Conservation (phyloP, 2,329 filamentous ascomycete species). For the Cladophialophora yegresii region DNA sequence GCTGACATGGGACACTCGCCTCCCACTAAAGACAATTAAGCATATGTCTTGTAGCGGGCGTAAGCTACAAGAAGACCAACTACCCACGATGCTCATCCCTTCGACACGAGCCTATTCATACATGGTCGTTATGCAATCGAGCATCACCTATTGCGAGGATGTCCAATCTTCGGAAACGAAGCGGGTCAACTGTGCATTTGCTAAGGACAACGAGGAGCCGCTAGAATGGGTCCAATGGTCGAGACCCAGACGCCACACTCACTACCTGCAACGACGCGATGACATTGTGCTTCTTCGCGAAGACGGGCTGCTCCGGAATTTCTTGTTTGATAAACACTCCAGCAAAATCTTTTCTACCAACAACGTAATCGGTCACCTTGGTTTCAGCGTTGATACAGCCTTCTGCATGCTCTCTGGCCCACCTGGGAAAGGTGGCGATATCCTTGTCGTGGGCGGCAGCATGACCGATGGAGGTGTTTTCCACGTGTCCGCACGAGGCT, state of each 20-base stretch:
- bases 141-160: conserved; percentile 54
- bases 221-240: conserved; percentile 77
- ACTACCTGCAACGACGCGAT: conserved; percentile 67
- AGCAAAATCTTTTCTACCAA: conserved; percentile 55
- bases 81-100: conserved; percentile 72
- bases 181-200: conserved; percentile 29
- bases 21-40: conserved; percentile 30
- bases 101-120: conserved; percentile 71
- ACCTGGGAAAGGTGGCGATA: conserved; percentile 64
- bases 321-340: conserved; percentile 62
- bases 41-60: conserved; percentile 37
- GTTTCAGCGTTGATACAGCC: conserved; percentile 70
- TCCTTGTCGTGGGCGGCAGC: conserved; percentile 77
- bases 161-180: conserved; percentile 38
- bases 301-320: conserved; percentile 75
- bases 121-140: conserved; percentile 64
- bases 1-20: conserved; percentile 57
- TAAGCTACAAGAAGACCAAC: conserved; percentile 45
- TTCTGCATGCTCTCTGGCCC: conserved; percentile 64
- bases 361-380: conserved; percentile 59
- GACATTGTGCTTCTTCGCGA: conserved; percentile 84
- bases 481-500: conserved; percentile 63
- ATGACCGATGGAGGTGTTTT: conserved; percentile 76
- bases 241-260: conserved; percentile 67
- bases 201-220: conserved; percentile 40